phyloP scores from a whole-genome alignment of 2,329 filamentous ascomycete species.

The Pestalotiopsis fici region DNA sequence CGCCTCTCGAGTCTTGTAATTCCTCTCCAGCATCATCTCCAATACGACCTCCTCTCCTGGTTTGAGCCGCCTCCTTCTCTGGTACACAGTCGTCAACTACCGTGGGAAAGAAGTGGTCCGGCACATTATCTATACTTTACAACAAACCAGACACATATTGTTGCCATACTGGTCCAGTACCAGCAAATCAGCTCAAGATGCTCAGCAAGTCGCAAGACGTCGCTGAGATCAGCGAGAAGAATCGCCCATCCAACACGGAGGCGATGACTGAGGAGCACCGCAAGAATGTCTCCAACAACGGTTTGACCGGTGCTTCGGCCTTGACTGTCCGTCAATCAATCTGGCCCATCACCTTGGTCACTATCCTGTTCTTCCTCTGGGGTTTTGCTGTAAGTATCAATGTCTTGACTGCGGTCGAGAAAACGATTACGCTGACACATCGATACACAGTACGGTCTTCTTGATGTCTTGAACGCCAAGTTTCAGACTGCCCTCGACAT shows the following conservation, averaged over 20 bases:
- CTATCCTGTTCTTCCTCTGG: conserved; percentile 14
- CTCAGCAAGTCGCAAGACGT: conserved; percentile 5
- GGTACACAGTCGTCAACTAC: too few species aligned
- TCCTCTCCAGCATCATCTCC: neutral
- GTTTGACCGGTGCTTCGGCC: conserved; percentile 4
- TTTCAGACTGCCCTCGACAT: conserved; percentile 44
- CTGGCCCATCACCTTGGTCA: conserved; percentile 8
- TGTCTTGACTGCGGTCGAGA: neutral
- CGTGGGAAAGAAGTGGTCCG: too few species aligned
- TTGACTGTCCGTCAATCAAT: conserved; percentile 5
- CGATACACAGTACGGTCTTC: conserved; percentile 4
- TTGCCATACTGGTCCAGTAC: neutral
- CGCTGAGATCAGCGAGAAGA: neutral
- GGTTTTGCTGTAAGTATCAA: conserved; percentile 7
- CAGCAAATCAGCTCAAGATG: neutral
- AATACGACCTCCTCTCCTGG: neutral
- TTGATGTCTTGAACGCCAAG: conserved; percentile 8
- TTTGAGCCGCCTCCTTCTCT: neutral
- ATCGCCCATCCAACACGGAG: conserved; percentile 1
- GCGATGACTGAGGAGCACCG: neutral
- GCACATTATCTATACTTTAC: too few species aligned
- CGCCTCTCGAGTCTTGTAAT: neutral
- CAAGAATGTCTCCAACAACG: conserved; percentile 3
- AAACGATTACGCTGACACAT: neutral
- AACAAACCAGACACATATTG: neutral